Percentiles rank a stretch among this genome's conserved stretches.
phyloP scores from a whole-genome alignment of 345 rosid species.

The Raphanus sativus region DNA sequence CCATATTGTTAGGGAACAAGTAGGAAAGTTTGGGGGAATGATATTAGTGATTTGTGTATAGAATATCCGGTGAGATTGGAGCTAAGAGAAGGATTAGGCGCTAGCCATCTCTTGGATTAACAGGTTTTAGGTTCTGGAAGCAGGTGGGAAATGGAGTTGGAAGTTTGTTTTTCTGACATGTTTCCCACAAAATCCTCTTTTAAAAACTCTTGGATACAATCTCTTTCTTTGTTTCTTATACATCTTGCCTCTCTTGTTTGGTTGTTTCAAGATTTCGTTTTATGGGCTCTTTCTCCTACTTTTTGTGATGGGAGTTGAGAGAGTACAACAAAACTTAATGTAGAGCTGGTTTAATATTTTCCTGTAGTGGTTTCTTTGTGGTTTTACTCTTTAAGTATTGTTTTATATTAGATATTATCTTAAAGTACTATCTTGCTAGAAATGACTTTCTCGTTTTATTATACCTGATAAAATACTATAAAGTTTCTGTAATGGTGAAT shows the following conservation, averaged over 20 bases:
- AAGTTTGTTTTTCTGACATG: slow-evolving; percentile 4
- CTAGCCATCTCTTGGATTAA: slow-evolving; percentile 20
- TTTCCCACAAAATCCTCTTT: slow-evolving; percentile 15
- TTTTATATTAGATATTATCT: background rate
- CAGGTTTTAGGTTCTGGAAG: slow-evolving; percentile 21
- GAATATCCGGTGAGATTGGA: slow-evolving; percentile 22
- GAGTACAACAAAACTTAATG: background rate
- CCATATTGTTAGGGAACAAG: slow-evolving; percentile 19
- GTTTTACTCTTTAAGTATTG: background rate
- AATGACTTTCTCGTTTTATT: background rate
- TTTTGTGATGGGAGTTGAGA: slow-evolving; percentile 4
- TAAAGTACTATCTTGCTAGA: background rate
- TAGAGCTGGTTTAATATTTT: background rate
- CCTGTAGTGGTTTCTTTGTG: background rate
- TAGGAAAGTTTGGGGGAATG: slow-evolving; percentile 13
- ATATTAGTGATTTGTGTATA: slow-evolving; percentile 25
- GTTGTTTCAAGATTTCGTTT: background rate
- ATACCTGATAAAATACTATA: background rate
- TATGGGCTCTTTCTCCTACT: background rate
- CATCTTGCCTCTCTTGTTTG: background rate
- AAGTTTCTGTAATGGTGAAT: slow-evolving; percentile 7
- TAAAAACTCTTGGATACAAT: slow-evolving; percentile 2
- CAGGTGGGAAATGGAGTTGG: background rate
- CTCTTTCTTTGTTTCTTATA: background rate
- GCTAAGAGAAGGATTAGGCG: slow-evolving; percentile 20